Evolutionary conservation across 768 basidiomycete genomes (phyloP).

Genomic region (Russula emetica): DNA sequence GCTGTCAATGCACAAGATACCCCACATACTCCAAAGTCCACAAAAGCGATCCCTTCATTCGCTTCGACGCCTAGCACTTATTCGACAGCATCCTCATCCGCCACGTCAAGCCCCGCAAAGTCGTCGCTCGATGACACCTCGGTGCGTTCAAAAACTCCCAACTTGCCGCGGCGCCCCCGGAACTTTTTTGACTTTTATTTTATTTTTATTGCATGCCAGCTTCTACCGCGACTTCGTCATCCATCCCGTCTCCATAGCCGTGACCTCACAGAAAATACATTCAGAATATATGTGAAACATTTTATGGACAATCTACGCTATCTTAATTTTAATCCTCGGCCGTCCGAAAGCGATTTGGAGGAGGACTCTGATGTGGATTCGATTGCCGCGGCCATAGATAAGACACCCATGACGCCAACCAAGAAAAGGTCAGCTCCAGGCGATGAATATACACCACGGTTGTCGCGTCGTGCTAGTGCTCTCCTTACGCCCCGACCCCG

Average conservation of each 20-base stretch:
- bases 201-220: conserved; percentile 27
- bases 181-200: conserved; percentile 1
- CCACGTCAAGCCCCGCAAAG: conserved; percentile 21
- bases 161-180: background rate
- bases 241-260: conserved; percentile 62
- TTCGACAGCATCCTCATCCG: conserved; percentile 15
- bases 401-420: conserved; percentile 37
- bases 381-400: conserved; percentile 4
- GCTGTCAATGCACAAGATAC: background rate
- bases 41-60: background rate
- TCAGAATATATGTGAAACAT: conserved; percentile 73
- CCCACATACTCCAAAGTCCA: conserved; percentile 20
- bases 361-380: conserved; percentile 14
- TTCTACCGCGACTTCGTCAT: conserved; percentile 56
- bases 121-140: conserved; percentile 16
- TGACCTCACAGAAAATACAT: conserved; percentile 67
- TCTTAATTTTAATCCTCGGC: conserved; percentile 3
- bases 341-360: conserved; percentile 1
- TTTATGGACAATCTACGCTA: conserved; percentile 59
- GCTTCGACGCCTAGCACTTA: background rate
- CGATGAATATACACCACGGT: conserved; percentile 33
- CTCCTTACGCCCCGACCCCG: conserved; percentile 13
- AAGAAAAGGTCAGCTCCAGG: conserved; percentile 30
- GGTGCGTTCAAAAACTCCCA: conserved; percentile 16
- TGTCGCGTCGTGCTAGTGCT: conserved; percentile 3